phyloP scores from a whole-genome alignment of 345 rosid species.

The Hibiscus syriacus region DNA sequence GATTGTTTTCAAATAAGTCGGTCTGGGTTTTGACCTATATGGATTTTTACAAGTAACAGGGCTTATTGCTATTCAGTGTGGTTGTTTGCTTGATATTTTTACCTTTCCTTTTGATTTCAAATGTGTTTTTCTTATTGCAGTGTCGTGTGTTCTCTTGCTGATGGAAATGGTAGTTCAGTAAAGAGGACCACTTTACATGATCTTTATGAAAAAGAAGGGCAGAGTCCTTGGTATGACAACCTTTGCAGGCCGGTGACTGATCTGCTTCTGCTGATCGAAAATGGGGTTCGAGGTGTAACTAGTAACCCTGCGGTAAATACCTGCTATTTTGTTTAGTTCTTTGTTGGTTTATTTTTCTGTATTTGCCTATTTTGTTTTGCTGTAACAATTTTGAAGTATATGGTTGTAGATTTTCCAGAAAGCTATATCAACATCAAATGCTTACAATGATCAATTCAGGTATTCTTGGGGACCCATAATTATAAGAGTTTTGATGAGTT shows the following conservation, averaged over 20 bases:
- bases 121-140: background rate
- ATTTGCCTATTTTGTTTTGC: background rate
- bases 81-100: background rate
- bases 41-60: background rate
- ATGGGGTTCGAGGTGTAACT: slow-evolving; percentile 97
- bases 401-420: slow-evolving; percentile 90
- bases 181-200: slow-evolving; percentile 81
- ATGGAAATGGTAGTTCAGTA: slow-evolving; percentile 47
- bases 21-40: background rate
- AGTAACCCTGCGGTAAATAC: slow-evolving; percentile 92
- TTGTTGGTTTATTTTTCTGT: background rate
- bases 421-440: slow-evolving; percentile 92
- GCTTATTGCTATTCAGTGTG: background rate
- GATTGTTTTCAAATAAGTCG: too few relatives aligned
- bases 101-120: background rate
- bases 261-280: slow-evolving; percentile 73
- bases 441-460: slow-evolving; percentile 97
- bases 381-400: slow-evolving; percentile 8
- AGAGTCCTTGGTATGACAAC: slow-evolving; percentile 99
- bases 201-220: slow-evolving; percentile 86
- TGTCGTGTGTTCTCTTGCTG: slow-evolving; percentile 58
- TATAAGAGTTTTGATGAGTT: background rate
- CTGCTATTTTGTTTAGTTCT: background rate
- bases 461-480: background rate
- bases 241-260: slow-evolving; percentile 94